A percentile compares a stretch with the other conserved stretches of the same genome.
Conservation (phyloP, 176 grass and related monocot species). For the Oryza longistaminata region DNA sequence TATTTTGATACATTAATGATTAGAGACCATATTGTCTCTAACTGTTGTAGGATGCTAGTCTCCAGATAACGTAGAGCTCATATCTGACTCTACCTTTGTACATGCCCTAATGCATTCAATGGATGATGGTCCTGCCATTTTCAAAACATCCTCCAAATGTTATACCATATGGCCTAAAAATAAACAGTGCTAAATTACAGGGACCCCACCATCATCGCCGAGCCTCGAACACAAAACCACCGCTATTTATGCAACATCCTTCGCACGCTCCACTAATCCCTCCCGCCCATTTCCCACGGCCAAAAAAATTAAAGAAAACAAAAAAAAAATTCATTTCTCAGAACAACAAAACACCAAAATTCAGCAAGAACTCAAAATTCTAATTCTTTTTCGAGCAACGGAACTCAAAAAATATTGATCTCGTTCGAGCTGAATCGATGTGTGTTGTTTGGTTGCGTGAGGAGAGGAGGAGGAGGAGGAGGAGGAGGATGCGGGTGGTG, state of each 20-base stretch:
- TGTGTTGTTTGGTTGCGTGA: constrained; percentile 26
- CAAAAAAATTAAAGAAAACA: not conserved
- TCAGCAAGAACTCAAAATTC: not conserved
- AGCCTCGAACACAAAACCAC: constrained; percentile 5
- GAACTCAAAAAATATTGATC: not conserved
- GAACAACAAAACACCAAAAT: not conserved
- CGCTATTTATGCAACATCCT: constrained; percentile 48
- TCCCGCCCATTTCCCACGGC: constrained; percentile 20
- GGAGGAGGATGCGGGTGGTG: constrained; percentile 36
- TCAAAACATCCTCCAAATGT: too few relatives aligned
- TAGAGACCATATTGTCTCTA: too few relatives aligned
- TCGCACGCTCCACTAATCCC: constrained; percentile 10
- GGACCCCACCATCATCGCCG: constrained; percentile 46
- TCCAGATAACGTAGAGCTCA: too few relatives aligned
- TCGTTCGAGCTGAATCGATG: too few relatives aligned
- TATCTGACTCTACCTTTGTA: too few relatives aligned
- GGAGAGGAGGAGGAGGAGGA: not conserved
- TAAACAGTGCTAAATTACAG: constrained; percentile 40
- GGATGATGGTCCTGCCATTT: too few relatives aligned
- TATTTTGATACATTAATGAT: too few relatives aligned
- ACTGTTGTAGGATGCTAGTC: too few relatives aligned
- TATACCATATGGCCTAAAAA: constrained; percentile 35
- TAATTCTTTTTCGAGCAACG: not conserved
- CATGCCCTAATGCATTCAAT: too few relatives aligned
- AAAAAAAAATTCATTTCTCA: not conserved